phyloP scores from a whole-genome alignment of 805 yeast species.

The Yamadazyma insecticola region DNA sequence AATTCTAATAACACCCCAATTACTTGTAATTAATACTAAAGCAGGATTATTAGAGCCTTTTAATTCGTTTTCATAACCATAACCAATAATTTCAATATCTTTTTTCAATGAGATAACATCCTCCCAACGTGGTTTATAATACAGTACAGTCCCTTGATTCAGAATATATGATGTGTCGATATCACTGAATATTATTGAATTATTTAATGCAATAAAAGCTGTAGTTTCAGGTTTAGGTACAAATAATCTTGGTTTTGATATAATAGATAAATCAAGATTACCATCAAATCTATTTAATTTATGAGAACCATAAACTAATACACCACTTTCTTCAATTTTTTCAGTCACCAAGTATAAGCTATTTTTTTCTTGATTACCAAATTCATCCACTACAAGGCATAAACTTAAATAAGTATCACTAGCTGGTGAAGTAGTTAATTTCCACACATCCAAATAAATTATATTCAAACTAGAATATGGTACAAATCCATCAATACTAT shows the following conservation, averaged over 20 bases:
- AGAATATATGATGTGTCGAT: conserved; percentile 35
- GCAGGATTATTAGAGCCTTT: conserved; percentile 38
- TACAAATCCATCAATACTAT: conserved; percentile 35
- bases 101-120: conserved; percentile 61
- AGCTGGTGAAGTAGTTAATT: conserved; percentile 19
- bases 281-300: conserved; percentile 45
- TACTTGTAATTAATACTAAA: conserved; percentile 42
- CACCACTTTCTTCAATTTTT: conserved; percentile 45
- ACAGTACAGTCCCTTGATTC: conserved; percentile 16
- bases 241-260: conserved; percentile 41
- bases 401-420: conserved; percentile 40
- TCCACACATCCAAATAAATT: conserved; percentile 59
- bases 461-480: conserved; percentile 48
- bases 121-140: conserved; percentile 65
- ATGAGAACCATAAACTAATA: conserved; percentile 60
- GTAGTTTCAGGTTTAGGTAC: conserved; percentile 57
- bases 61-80: conserved; percentile 46
- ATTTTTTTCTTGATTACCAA: conserved; percentile 6
- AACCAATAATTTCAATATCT: conserved; percentile 52
- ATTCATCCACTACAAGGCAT: conserved; percentile 16
- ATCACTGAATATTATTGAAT: conserved; percentile 65
- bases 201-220: conserved; percentile 56
- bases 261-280: background rate
- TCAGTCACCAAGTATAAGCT: conserved; percentile 50
- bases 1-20: conserved; percentile 59